These are phyloP conservation scores for Bryum argenteum DNA, from an alignment of 225 moss, liverwort and hornwort species.

Conservation along the genomic window DNA sequence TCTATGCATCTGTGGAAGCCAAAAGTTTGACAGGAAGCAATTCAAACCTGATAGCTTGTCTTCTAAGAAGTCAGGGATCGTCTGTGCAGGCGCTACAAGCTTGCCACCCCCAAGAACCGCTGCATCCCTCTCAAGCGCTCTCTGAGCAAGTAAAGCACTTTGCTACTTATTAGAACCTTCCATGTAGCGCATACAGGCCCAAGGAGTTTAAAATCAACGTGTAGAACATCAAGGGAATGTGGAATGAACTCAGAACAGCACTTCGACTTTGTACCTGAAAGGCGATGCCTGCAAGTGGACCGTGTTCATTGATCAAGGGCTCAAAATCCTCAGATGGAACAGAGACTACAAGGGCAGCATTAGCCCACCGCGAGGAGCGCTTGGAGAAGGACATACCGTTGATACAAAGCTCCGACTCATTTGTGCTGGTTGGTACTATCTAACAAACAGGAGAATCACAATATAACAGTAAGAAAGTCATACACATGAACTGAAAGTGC, in stretches of 20 bases:
- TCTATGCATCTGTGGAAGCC: not conserved
- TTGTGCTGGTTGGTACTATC: slow-evolving; percentile 95
- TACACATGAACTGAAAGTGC: not conserved
- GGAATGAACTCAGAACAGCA: not conserved
- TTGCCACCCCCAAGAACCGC: slow-evolving; percentile 86
- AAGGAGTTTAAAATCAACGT: too few species aligned
- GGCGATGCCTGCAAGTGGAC: slow-evolving; percentile 83
- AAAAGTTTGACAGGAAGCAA: slow-evolving; percentile 2
- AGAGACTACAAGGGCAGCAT: slow-evolving; percentile 92
- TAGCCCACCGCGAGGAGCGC: slow-evolving; percentile 91
- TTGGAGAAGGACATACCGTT: slow-evolving; percentile 99
- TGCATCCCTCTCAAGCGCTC: slow-evolving; percentile 79
- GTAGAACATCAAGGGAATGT: not conserved
- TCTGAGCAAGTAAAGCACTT: slow-evolving; percentile 42
- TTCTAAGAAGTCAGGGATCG: slow-evolving; percentile 86
- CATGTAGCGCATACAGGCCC: too few species aligned
- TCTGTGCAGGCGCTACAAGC: slow-evolving; percentile 87
- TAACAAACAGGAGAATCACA: slow-evolving; percentile 27
- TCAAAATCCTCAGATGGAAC: slow-evolving; percentile 71
- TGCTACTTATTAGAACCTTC: not conserved
- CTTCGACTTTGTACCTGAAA: slow-evolving; percentile 66
- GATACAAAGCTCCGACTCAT: slow-evolving; percentile 79
- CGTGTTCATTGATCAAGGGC: slow-evolving; percentile 42
- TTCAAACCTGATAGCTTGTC: slow-evolving; percentile 67
- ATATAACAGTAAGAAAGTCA: slow-evolving; percentile 1